Base-by-base conservation (phyloP, 2,329 filamentous ascomycete genomes). In the Ophiostoma angusticollis region DNA sequence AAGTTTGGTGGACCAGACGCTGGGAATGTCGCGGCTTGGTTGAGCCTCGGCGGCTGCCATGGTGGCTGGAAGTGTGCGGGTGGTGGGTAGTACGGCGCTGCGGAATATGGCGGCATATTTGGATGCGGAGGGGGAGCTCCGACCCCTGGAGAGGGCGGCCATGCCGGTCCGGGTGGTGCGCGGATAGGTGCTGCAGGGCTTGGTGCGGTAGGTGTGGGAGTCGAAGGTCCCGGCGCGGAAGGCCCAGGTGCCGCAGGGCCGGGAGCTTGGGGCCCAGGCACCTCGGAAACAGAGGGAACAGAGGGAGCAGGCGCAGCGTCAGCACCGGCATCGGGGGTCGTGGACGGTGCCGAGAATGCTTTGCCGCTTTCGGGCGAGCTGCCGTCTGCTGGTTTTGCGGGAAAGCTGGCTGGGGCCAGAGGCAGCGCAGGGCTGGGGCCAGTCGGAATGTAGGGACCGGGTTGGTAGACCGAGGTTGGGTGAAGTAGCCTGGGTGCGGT, bases 361-460 rank as follows among this genome's bases (percentile, higher is more conserved):
- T 45, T 45, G 33, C 45, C 45, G 7, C 40, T 43, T 6, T 47
- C 45, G 8, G 44, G 37, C 3, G 43, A 47, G 31, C 39, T 42
- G 42, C 23, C 41, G 37, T 43, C 37, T 22, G 31, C 37, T 3
- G 38, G 29, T 1, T 34, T 40, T 4, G 33, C 23, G 4, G 37
- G 24, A 27, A 19, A 18, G 12, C 25, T 34, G n/a, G 37, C 22
- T 3, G 40, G 38, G 3, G 35, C 22, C 3, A 23, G 18, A 3
- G 42, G 27, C 13, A 29, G 23, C 18, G 35, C 17, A 6, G 19
- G 4, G 13, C 40, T 37, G 14, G 39, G 18, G 31, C 31, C 27
- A 14, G 38, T 24, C 23, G 31, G 11, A 12, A 9, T 16, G 19
- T 9, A 29, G 27, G 21, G 6, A 5, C 37, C 12, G 4, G 34